Evolutionary conservation across 257 asterid genomes (phyloP), one percentile per base, ranked within the genome.

Genomic region (Linaria vulgaris): DNA sequence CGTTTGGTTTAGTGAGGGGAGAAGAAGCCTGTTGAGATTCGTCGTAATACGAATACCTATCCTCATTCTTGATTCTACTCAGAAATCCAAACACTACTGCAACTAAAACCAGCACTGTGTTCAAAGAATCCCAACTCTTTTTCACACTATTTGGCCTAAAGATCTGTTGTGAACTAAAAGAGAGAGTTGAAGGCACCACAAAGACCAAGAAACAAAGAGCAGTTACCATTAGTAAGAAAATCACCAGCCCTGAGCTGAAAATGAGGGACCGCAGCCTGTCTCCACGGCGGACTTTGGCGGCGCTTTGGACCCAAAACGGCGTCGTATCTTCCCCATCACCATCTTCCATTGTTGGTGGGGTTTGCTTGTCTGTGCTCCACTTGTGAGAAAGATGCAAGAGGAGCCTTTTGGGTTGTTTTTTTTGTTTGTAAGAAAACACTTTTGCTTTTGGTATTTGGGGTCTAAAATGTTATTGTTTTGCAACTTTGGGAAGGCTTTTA

Each of bases 101-200:
- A 17, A 83, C 80, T 37, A 91, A 68, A 63, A 91, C 96, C 31
- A 91, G 79, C 0, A 82, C 72, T 0, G 82, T 34, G 65, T 88
- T 91, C 68, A 91, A 67, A 17, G 95, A 84, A 80, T 86, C 98
- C 98, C 98, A 91, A 64, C 92, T 88, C 45, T 76, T 88, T 67
- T 82, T 86, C 1, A 91, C 95, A 54, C 72, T 77, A 46, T 71
- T 88, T 12, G 98, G 96, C 76, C 68, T 82, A 64, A 91, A 82
- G 71, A 91, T 69, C 51, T 59, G 80, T 38, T 59, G 80, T 38
- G 77, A 57, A 71, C 78, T 81, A 9, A 80, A 67, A 10, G 95
- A 80, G 1, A 80, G 25, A 49, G 83, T 77, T 7, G 84, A 62
- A 9, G 95, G 95, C 61, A 88, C 80, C 0, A 86, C 69, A 56